Evolutionary conservation across 257 asterid genomes (phyloP).

Genomic region (Jaltomata sinuosa): DNA sequence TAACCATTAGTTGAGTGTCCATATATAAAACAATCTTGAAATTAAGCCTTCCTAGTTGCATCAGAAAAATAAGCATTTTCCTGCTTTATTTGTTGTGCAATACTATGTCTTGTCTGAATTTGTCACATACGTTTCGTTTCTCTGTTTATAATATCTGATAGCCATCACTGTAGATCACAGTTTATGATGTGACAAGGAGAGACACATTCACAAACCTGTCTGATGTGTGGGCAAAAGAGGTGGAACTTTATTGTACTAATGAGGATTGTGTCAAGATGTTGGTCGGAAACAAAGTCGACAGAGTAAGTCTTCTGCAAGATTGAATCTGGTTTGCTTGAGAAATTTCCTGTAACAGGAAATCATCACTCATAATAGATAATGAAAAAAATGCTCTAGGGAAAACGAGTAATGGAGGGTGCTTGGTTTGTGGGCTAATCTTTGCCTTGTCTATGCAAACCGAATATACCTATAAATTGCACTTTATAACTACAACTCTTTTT

Average conservation of each 20-base stretch:
- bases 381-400: too few species aligned
- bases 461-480: not conserved
- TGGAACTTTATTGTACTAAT: conserved; percentile 66
- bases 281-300: conserved; percentile 88
- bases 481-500: not conserved
- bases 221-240: conserved; percentile 82
- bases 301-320: conserved; percentile 28
- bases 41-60: too few species aligned
- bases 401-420: too few species aligned
- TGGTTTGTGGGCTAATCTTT: not conserved
- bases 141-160: not conserved
- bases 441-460: not conserved
- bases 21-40: too few species aligned
- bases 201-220: conserved; percentile 67
- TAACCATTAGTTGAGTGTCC: too few species aligned
- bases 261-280: conserved; percentile 82
- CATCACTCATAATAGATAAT: not conserved
- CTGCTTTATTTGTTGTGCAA: too few species aligned
- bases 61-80: too few species aligned
- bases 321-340: not conserved
- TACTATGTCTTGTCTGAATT: too few species aligned
- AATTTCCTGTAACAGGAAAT: not conserved
- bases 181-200: conserved; percentile 84
- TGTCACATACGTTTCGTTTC: not conserved
- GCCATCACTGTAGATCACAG: conserved; percentile 14